A percentile compares a stretch with the other conserved stretches of the same genome.
phyloP scores from a whole-genome alignment of 495 filamentous ascomycete genomes.

The Aspergillus ostianus region DNA sequence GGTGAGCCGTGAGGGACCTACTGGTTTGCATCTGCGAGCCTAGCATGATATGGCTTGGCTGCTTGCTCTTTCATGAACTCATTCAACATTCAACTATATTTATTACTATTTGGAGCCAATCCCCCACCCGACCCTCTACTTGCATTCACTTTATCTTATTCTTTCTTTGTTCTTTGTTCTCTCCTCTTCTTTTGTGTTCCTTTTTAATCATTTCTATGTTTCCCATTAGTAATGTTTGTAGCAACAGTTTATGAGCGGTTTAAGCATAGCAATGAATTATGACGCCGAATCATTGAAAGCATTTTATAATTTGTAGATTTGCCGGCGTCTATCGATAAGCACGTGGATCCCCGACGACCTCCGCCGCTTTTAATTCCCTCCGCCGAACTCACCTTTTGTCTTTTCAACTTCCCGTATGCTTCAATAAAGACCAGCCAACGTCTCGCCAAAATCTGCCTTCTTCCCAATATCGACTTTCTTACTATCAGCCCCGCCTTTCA shows the following conservation, averaged over 20 bases:
- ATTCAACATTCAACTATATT: no score
- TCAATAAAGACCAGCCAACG: neutral
- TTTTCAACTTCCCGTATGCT: neutral
- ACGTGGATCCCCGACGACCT: conserved; percentile 17
- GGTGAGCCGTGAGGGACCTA: conserved; percentile 59
- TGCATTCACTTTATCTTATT: no score
- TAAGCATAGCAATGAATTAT: neutral
- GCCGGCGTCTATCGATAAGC: conserved; percentile 27
- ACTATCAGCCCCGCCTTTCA: neutral
- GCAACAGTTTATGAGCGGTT: neutral
- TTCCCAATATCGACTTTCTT: neutral
- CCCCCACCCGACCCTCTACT: no score
- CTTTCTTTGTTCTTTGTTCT: neutral
- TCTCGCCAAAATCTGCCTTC: neutral
- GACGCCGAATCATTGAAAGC: neutral
- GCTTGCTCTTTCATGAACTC: neutral
- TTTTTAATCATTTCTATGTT: neutral
- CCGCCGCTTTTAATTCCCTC: conserved; percentile 3
- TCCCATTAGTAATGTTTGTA: neutral
- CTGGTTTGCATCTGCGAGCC: neutral
- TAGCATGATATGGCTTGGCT: neutral
- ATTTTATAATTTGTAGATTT: neutral
- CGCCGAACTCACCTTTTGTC: conserved; percentile 4
- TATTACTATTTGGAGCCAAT: no score
- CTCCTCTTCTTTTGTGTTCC: neutral